phyloP scores from a whole-genome alignment of 768 basidiomycete genomes.

The Steccherinum ochraceum region DNA sequence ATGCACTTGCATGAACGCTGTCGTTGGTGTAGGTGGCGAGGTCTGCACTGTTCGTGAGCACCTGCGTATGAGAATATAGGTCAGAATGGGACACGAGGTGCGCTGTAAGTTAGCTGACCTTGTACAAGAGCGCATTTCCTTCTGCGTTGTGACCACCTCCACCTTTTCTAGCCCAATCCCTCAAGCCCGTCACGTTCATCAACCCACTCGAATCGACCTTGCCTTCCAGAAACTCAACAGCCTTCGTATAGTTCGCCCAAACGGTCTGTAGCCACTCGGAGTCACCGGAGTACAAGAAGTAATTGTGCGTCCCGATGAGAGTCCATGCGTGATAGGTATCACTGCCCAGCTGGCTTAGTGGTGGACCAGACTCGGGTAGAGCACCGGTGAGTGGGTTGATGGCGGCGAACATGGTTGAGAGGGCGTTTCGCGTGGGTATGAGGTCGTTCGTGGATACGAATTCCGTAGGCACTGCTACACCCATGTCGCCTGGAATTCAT shows the following conservation, averaged over 20 bases:
- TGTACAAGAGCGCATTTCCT: constrained; percentile 48
- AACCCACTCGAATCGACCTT: constrained; percentile 45
- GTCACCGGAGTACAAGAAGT: constrained; percentile 51
- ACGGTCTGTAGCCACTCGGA: constrained; percentile 39
- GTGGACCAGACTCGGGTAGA: constrained; percentile 43
- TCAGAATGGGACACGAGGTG: not conserved
- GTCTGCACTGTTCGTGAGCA: constrained; percentile 39
- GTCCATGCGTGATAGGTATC: constrained; percentile 57
- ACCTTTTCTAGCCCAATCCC: constrained; percentile 53
- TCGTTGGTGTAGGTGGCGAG: constrained; percentile 37
- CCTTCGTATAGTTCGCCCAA: constrained; percentile 54
- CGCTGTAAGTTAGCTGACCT: constrained; percentile 29
- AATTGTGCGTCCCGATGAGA: constrained; percentile 53
- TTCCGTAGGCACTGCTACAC: constrained; percentile 53
- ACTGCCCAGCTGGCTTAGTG: constrained; percentile 40
- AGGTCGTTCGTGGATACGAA: constrained; percentile 60
- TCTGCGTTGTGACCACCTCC: constrained; percentile 52
- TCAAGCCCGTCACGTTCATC: constrained; percentile 48
- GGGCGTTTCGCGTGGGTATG: constrained; percentile 46
- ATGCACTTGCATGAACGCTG: constrained; percentile 29
- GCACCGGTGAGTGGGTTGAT: constrained; percentile 49
- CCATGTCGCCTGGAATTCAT: constrained; percentile 45
- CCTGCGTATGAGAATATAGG: constrained; percentile 23
- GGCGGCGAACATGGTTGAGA: constrained; percentile 51
- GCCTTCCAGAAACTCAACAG: constrained; percentile 45